Evolutionary conservation across 306 rosid genomes (phyloP).

Genomic region (Cicer chorassanicum): DNA sequence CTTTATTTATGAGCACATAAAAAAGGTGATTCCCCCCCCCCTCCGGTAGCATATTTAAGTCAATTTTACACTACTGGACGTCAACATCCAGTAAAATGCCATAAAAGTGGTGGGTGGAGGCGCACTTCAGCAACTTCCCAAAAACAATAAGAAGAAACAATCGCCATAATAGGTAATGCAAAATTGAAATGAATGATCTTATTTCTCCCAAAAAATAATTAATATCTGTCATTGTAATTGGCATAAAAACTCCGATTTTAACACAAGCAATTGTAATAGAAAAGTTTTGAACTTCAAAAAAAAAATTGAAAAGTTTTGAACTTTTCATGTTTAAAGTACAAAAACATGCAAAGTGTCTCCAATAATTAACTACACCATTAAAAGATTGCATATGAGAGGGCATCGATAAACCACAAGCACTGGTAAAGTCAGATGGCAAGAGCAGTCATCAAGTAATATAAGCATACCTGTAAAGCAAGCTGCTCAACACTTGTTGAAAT

Average conservation of each 20-base stretch:
- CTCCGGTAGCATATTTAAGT: no score
- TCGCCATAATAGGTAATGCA: background rate
- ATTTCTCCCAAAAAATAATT: background rate
- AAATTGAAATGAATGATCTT: background rate
- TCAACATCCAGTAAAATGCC: no score
- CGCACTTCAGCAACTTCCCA: background rate
- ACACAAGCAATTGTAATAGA: constrained; percentile 10
- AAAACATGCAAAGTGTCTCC: constrained; percentile 13
- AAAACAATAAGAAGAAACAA: background rate
- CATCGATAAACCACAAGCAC: constrained; percentile 7
- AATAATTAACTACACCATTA: constrained; percentile 31
- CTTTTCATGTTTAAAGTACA: constrained; percentile 12
- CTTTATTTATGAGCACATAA: constrained; percentile 1
- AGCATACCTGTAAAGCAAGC: constrained; percentile 85
- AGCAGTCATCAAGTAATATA: constrained; percentile 35
- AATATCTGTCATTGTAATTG: background rate
- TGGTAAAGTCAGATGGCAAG: constrained; percentile 39
- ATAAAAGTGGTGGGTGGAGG: no score
- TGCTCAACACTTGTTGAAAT: constrained; percentile 80
- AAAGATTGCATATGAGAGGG: constrained; percentile 12
- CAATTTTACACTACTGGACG: no score
- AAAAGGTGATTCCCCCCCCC: no score
- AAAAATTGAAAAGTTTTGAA: background rate
- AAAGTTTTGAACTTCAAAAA: background rate
- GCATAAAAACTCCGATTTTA: background rate